Percentiles rank a stretch among this genome's conserved stretches.
These are phyloP conservation scores for Annulohypoxylon moriforme DNA, from an alignment of 495 filamentous ascomycete species.

Conservation along the genomic window DNA sequence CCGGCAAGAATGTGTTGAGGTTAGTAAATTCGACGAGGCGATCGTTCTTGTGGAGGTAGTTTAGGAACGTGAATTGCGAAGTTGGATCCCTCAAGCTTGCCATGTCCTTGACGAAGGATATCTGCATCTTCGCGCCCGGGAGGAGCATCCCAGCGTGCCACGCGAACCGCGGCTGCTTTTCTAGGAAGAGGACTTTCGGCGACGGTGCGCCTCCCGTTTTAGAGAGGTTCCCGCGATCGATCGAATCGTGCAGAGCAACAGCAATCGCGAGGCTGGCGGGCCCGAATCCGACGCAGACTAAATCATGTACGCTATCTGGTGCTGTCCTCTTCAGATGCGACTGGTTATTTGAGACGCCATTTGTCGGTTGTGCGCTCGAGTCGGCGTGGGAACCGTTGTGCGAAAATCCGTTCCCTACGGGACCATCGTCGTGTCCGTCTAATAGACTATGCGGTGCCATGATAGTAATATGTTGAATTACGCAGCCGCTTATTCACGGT, in stretches of 20 bases:
- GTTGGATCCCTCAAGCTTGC: slow-evolving; percentile 88
- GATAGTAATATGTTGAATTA: background rate
- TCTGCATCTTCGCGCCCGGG: slow-evolving; percentile 94
- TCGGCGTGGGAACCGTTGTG: background rate
- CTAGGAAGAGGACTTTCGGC: slow-evolving; percentile 84
- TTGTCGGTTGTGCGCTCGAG: background rate
- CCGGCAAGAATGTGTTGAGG: slow-evolving; percentile 85
- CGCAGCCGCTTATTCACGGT: background rate
- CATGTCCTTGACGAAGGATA: slow-evolving; percentile 96
- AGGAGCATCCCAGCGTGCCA: slow-evolving; percentile 98
- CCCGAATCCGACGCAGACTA: slow-evolving; percentile 93
- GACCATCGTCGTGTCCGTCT: slow-evolving; percentile 37
- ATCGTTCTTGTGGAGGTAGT: slow-evolving; percentile 84
- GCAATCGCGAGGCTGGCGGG: slow-evolving; percentile 94
- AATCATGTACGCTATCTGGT: slow-evolving; percentile 75
- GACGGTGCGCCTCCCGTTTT: slow-evolving; percentile 48
- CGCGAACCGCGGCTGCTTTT: slow-evolving; percentile 82
- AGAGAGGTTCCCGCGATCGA: slow-evolving; percentile 54
- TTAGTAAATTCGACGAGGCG: slow-evolving; percentile 91
- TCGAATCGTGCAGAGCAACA: slow-evolving; percentile 83
- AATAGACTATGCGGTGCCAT: slow-evolving; percentile 42
- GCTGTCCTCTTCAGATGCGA: slow-evolving; percentile 52
- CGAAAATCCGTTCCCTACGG: slow-evolving; percentile 19
- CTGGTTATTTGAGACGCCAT: slow-evolving; percentile 26
- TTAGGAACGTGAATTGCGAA: slow-evolving; percentile 94